These are phyloP conservation scores for Trichoderma brevicompactum DNA, from an alignment of 2,329 filamentous ascomycete species.

Conservation along the genomic window DNA sequence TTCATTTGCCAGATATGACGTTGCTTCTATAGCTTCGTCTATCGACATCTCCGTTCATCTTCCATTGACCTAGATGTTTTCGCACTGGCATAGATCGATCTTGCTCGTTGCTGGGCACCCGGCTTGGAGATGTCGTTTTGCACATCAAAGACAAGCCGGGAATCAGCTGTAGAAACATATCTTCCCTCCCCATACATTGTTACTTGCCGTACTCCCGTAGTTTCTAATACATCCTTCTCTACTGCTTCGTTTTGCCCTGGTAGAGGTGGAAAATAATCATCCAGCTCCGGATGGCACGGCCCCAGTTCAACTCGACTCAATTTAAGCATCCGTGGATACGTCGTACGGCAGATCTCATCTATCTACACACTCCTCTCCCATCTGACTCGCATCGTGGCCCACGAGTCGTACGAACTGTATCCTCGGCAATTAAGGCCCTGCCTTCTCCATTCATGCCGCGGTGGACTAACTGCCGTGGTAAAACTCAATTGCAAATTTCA, in stretches of 20 bases:
- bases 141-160: slow-evolving; percentile 56
- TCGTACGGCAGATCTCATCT: slow-evolving; percentile 14
- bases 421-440: neutral
- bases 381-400: slow-evolving; percentile 1
- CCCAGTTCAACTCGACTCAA: neutral
- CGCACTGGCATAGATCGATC: slow-evolving; percentile 59
- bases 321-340: slow-evolving; percentile 9
- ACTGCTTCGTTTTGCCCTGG: neutral
- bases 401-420: slow-evolving; percentile 9
- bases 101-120: slow-evolving; percentile 61
- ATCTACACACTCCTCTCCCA: neutral
- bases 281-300: neutral
- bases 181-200: no score
- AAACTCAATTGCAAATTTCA: slow-evolving; percentile 19
- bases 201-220: no score
- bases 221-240: neutral
- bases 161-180: slow-evolving; percentile 64
- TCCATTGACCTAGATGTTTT: slow-evolving; percentile 58
- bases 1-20: slow-evolving; percentile 43
- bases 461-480: neutral
- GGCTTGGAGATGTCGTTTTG: slow-evolving; percentile 60
- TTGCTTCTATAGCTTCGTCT: slow-evolving; percentile 40
- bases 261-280: neutral
- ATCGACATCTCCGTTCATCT: slow-evolving; percentile 55
- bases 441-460: neutral